Conservation (phyloP, 305 asterid genomes). For the Fraxinus paxiana region DNA sequence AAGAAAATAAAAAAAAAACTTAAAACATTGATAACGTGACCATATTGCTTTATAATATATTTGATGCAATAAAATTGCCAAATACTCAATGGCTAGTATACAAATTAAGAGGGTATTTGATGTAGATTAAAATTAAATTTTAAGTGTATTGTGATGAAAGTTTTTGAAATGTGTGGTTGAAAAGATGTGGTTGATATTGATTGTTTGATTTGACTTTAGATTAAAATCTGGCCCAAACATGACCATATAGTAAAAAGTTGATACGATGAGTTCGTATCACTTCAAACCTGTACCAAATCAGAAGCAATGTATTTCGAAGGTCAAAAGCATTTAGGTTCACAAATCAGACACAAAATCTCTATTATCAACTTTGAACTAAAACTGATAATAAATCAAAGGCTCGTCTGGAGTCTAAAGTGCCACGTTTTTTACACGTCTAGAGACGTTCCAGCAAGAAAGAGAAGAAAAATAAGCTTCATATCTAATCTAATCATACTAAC, state of each 20-base stretch:
- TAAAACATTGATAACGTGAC: neutral
- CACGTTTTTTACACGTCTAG: constrained; percentile 10
- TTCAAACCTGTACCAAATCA: neutral
- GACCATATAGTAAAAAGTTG: neutral
- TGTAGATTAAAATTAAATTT: too few relatives aligned
- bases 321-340: neutral
- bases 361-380: neutral
- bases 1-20: neutral
- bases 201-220: too few relatives aligned
- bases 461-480: neutral
- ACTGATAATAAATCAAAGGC: neutral
- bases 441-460: neutral
- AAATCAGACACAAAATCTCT: neutral
- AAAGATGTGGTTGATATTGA: too few relatives aligned
- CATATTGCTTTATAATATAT: neutral
- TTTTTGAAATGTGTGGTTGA: too few relatives aligned
- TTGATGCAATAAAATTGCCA: neutral
- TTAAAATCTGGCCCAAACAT: too few relatives aligned
- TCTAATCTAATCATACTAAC: neutral
- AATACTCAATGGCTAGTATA: neutral
- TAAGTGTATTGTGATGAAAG: too few relatives aligned
- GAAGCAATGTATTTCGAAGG: neutral
- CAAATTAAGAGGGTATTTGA: neutral
- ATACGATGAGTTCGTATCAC: neutral
- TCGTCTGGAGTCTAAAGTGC: neutral